Evolutionary conservation across 2,329 filamentous ascomycete genomes (phyloP), one percentile per base, ranked within the genome.

Genomic region (Colletotrichum chrysophilum): DNA sequence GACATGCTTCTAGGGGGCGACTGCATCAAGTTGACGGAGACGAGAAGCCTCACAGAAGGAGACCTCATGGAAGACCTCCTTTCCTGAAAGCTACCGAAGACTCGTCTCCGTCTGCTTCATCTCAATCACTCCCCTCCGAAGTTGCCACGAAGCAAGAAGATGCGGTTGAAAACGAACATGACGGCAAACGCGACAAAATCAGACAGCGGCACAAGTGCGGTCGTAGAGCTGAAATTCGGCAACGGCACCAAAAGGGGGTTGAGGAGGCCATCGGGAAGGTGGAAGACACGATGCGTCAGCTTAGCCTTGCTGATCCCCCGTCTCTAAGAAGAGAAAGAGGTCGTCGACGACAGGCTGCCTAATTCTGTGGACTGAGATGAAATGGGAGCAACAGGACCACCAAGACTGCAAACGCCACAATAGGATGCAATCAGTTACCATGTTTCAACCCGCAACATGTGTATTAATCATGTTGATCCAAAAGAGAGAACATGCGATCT

Each of bases 1-100:
- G 28, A 4, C 60, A 48, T 32, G 18, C 16, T 12, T 12, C 32
- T 2, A 43, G 30, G 8, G 32, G 18, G 13, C 67, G 56, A 10
- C 68, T 74, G 1, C 24, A 34, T 4, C 28, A 24, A 4, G 60
- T n/a, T 6, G 34, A 60, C 3, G n/a, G 26, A 8, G 60, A 32
- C 28, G 72, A 66, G 16, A 66, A 52, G 32, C n/a, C 28, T 24
- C 48, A 66, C 36, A 36, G 68, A 21, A 48, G 68, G 36, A 71
- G 18, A 18, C 38, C 12, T 13, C 68, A 66, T 3, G 72, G 36
- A 30, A 61, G 56, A 10, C 68, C 52, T 5, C 21, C 10, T 34
- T 10, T 48, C 14, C 26, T 16, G 21, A 14, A 28, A 9, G 16
- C 12, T 6, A 28, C 3, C n/a, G 18, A 38, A n/a, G 21, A 9